phyloP scores from a whole-genome alignment of 2,329 filamentous ascomycete species.

The Aspergillus sp. region DNA sequence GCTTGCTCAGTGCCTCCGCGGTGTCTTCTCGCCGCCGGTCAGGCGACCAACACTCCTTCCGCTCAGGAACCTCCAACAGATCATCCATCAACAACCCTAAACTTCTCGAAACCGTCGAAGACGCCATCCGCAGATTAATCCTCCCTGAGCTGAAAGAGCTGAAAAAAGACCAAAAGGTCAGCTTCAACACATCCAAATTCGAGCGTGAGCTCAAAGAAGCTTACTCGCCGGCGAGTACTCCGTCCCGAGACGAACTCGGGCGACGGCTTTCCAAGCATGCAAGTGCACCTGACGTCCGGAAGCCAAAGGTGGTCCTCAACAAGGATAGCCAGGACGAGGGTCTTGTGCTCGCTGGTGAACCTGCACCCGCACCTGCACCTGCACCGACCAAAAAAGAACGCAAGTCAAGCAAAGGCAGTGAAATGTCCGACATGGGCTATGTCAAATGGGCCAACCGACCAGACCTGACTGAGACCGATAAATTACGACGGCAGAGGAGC shows the following conservation, averaged over 20 bases:
- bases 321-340: slow-evolving; percentile 56
- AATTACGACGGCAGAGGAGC: slow-evolving; percentile 50
- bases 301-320: slow-evolving; percentile 58
- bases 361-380: slow-evolving; percentile 20
- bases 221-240: slow-evolving; percentile 52
- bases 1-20: slow-evolving; percentile 54
- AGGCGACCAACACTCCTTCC: slow-evolving; percentile 54
- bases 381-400: slow-evolving; percentile 48
- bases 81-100: slow-evolving; percentile 91
- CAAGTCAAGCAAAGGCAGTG: slow-evolving; percentile 48
- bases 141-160: slow-evolving; percentile 86
- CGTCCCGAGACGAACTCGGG: slow-evolving; percentile 51
- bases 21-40: slow-evolving; percentile 51
- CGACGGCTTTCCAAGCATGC: slow-evolving; percentile 57
- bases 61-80: slow-evolving; percentile 51
- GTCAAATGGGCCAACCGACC: slow-evolving; percentile 44
- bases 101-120: slow-evolving; percentile 84
- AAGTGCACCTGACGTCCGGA: slow-evolving; percentile 57
- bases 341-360: slow-evolving; percentile 51
- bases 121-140: slow-evolving; percentile 84
- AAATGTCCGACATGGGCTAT: slow-evolving; percentile 42
- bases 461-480: slow-evolving; percentile 47
- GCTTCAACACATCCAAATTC: slow-evolving; percentile 66
- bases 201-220: slow-evolving; percentile 61
- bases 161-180: slow-evolving; percentile 82